Evolutionary conservation across 495 filamentous ascomycete genomes (phyloP).

Genomic region (Neurospora sp.): DNA sequence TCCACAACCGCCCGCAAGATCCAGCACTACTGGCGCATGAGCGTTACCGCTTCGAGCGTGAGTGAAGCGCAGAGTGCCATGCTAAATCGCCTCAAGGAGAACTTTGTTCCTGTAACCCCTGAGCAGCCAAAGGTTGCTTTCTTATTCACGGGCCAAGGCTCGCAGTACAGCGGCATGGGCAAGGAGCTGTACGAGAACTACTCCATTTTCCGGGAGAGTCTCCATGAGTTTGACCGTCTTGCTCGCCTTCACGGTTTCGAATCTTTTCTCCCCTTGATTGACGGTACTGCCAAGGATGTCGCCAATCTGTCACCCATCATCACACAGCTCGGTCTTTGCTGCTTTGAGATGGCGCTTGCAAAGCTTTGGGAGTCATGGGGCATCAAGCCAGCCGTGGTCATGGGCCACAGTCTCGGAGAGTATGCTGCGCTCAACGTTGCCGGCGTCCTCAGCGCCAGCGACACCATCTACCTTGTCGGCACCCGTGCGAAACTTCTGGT

Average conservation of each 20-base stretch:
- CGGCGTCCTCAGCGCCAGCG: constrained; percentile 67
- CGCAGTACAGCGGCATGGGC: constrained; percentile 58
- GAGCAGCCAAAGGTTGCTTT: constrained; percentile 51
- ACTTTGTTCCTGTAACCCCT: constrained; percentile 35
- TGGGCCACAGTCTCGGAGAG: constrained; percentile 83
- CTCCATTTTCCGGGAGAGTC: constrained; percentile 56
- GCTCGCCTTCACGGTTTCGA: constrained; percentile 60
- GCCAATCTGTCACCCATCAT: constrained; percentile 60
- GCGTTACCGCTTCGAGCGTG: constrained; percentile 45
- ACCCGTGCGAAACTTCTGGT: constrained; percentile 67
- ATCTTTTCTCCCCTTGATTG: constrained; percentile 57
- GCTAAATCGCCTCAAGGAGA: constrained; percentile 32
- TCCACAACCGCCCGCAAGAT: constrained; percentile 76
- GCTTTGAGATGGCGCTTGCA: constrained; percentile 78
- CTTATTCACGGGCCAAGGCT: constrained; percentile 63
- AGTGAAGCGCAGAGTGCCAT: constrained; percentile 32
- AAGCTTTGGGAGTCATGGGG: constrained; percentile 74
- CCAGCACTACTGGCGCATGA: constrained; percentile 68
- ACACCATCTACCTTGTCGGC: constrained; percentile 75
- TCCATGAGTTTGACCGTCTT: constrained; percentile 61
- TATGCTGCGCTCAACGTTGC: constrained; percentile 78
- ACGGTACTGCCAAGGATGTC: constrained; percentile 47
- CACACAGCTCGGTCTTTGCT: constrained; percentile 67
- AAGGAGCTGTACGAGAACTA: constrained; percentile 58
- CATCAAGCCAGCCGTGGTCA: constrained; percentile 61